Evolutionary conservation across 2,329 filamentous ascomycete genomes (phyloP).

Genomic region (Ramularia endophylla): DNA sequence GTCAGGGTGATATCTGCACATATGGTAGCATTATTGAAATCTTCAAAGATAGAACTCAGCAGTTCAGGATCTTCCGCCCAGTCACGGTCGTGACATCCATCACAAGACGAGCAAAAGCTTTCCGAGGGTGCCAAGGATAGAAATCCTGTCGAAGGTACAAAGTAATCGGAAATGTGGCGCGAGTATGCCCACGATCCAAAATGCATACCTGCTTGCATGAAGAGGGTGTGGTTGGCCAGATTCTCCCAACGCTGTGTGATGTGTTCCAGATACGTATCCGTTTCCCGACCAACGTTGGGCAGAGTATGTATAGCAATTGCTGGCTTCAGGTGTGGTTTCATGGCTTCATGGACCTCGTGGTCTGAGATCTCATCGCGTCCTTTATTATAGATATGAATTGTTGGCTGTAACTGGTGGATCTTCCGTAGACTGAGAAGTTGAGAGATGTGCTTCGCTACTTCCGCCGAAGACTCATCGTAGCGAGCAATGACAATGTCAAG

Average conservation of each 20-base stretch:
- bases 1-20: background rate
- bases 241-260: background rate
- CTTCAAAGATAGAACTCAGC: too few species aligned
- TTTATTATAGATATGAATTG: background rate
- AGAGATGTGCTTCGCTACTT: too few species aligned
- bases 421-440: too few species aligned
- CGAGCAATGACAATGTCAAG: background rate
- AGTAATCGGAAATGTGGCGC: too few species aligned
- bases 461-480: background rate
- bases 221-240: background rate
- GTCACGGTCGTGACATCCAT: background rate
- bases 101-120: background rate
- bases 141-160: background rate
- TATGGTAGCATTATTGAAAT: background rate
- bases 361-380: background rate
- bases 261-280: background rate
- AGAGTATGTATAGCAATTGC: background rate
- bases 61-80: background rate
- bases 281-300: background rate
- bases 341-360: background rate
- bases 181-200: too few species aligned
- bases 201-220: background rate
- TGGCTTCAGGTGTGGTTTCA: background rate
- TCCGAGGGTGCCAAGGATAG: background rate
- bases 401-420: background rate